Conservation (phyloP, 2,329 filamentous ascomycete genomes). For the Aspergillus phoenicis region DNA sequence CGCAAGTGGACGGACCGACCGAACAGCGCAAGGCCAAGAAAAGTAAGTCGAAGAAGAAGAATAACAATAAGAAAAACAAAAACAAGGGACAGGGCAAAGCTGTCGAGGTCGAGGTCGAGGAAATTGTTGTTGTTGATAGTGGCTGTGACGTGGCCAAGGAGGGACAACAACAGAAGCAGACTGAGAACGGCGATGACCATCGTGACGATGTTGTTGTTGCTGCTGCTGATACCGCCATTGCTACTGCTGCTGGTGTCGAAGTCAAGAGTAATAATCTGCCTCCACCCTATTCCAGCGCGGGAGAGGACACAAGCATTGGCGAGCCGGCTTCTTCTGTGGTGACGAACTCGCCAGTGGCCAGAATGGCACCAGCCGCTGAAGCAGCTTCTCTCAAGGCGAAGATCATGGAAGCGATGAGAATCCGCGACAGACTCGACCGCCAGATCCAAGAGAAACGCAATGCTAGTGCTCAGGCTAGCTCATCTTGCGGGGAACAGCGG, state of each 20-base stretch:
- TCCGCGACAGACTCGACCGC: too few species aligned
- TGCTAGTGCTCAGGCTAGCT: too few species aligned
- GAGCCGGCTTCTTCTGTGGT: too few species aligned
- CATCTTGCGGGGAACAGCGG: neutral
- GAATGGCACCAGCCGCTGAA: neutral
- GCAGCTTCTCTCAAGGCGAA: neutral
- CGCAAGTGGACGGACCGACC: constrained; percentile 14
- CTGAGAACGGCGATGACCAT: neutral
- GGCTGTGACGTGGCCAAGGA: neutral
- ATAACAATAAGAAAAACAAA: neutral
- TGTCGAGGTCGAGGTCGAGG: neutral
- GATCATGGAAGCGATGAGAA: neutral
- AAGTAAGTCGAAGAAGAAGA: constrained; percentile 14
- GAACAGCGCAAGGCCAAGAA: constrained; percentile 14
- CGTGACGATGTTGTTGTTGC: neutral
- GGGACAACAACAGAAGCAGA: neutral
- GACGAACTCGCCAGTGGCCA: too few species aligned
- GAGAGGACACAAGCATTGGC: too few species aligned
- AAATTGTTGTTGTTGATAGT: neutral
- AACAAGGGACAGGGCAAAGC: neutral
- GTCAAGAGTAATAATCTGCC: neutral
- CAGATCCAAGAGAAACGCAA: too few species aligned
- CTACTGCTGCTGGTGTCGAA: too few species aligned
- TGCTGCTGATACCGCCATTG: neutral
- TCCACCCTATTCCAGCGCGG: neutral